Base-by-base conservation (phyloP, 768 basidiomycete species). In the Mycena epipterygia region DNA sequence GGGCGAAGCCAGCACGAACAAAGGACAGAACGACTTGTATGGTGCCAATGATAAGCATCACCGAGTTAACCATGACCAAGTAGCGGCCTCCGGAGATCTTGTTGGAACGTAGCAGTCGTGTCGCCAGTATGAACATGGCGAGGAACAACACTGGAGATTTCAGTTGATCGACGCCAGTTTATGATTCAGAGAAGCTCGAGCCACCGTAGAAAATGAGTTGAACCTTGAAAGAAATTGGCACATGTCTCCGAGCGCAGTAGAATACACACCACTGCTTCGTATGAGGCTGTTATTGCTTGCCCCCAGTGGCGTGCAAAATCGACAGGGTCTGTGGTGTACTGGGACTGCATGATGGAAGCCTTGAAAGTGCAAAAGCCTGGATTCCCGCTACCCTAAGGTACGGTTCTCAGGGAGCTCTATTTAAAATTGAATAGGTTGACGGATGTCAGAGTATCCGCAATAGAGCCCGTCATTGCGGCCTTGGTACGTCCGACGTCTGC, bases 161-260 rank as follows among this genome's bases (percentile, higher is more conserved):
- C 25, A 25, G 46, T 62, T 16, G 25, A 37, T 37, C 25, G 13
- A 8, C 17, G 25, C 12, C 21, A 27, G 0, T 23, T 17, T 23
- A 11, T n/a, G 16, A 32, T 8, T n/a, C n/a, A n/a, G n/a, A 62
- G 21, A 33, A 13, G 16, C 3, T 8, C n/a, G 8, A 29, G 11
- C 13, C 11, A 62, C 60, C n/a, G 13, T 62, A 62, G n/a, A 62
- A 32, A 21, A 62, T 23, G 19, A 62, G 60, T n/a, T 35, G n/a
- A 19, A 62, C 17, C 60, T 49, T 12, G 8, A 8, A 48, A 25
- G 46, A 39, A 23, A 29, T 62, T 9, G 51, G 46, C 33, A 23
- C 19, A 13, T 5, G 33, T 33, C 14, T 19, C 44, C 23, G 35
- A 14, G 9, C 1, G 9, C 19, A 16, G 11, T 19, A 19, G 19